Percentiles rank a stretch among this genome's conserved stretches.
These are phyloP conservation scores for Suillus subluteus DNA, from an alignment of 768 basidiomycete species.

Conservation along the genomic window DNA sequence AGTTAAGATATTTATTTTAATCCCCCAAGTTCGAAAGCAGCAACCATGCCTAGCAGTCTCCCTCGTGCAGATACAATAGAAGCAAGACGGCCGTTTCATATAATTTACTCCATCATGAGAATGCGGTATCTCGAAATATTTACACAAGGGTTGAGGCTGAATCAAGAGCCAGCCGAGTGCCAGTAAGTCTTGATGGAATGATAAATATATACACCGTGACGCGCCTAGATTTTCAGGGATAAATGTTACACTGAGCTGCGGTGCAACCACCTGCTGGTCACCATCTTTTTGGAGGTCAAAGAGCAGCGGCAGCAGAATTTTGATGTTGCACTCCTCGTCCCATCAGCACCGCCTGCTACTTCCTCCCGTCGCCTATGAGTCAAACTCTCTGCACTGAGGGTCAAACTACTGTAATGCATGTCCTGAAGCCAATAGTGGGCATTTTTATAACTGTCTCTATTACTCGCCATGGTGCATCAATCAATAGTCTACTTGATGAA, in stretches of 20 bases:
- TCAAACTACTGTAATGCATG: not conserved
- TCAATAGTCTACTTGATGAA: not conserved
- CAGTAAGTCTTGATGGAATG: not conserved
- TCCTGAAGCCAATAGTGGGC: not conserved
- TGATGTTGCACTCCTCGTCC: not conserved
- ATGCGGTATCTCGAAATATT: not conserved
- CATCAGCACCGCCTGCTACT: not conserved
- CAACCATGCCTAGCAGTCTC: not conserved
- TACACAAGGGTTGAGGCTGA: not conserved
- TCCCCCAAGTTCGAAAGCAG: not conserved
- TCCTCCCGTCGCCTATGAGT: not conserved
- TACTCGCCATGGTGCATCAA: not conserved
- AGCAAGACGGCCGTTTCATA: not conserved
- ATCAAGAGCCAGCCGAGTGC: not conserved
- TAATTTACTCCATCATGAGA: not conserved
- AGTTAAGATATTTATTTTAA: not conserved
- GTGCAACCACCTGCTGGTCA: not conserved
- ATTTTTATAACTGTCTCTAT: not conserved
- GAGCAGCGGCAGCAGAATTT: not conserved
- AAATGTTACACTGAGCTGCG: not conserved
- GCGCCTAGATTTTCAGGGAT: not conserved
- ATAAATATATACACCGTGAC: not conserved
- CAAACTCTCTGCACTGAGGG: not conserved
- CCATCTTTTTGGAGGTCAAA: constrained; percentile 1
- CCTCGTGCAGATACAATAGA: not conserved